phyloP scores from a whole-genome alignment of 2,329 filamentous ascomycete genomes.

The Bisporella sp. region DNA sequence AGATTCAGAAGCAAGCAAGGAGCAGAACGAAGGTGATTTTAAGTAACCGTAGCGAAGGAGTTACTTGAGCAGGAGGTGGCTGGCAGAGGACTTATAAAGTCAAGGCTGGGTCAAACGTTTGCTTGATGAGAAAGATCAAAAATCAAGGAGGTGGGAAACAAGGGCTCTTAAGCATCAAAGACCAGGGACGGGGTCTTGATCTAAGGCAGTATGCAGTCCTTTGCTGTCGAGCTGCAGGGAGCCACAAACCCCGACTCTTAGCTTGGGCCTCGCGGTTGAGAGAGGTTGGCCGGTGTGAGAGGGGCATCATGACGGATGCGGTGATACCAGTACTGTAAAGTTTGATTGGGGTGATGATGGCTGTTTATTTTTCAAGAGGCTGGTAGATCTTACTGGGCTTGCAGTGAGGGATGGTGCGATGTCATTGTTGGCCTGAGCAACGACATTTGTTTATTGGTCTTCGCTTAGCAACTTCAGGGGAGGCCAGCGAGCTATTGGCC shows the following conservation, averaged over 20 bases:
- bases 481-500: neutral
- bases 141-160: conserved; percentile 7
- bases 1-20: conserved; percentile 6
- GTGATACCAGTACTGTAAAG: no score
- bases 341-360: neutral
- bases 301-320: neutral
- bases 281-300: neutral
- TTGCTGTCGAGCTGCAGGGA: neutral
- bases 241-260: neutral
- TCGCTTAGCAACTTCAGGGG: conserved; percentile 3
- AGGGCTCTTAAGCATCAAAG: neutral
- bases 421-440: neutral
- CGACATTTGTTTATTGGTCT: conserved; percentile 3
- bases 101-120: conserved; percentile 19
- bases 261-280: neutral
- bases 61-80: conserved; percentile 25
- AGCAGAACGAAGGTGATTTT: conserved; percentile 18
- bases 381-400: neutral
- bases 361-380: neutral
- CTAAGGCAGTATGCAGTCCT: neutral
- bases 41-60: conserved; percentile 41
- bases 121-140: neutral
- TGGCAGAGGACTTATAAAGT: conserved; percentile 12
- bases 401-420: conserved; percentile 1
- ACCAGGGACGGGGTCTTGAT: no score